Evolutionary conservation across 2,329 filamentous ascomycete species (phyloP).

Genomic region (Alternaria sp.): DNA sequence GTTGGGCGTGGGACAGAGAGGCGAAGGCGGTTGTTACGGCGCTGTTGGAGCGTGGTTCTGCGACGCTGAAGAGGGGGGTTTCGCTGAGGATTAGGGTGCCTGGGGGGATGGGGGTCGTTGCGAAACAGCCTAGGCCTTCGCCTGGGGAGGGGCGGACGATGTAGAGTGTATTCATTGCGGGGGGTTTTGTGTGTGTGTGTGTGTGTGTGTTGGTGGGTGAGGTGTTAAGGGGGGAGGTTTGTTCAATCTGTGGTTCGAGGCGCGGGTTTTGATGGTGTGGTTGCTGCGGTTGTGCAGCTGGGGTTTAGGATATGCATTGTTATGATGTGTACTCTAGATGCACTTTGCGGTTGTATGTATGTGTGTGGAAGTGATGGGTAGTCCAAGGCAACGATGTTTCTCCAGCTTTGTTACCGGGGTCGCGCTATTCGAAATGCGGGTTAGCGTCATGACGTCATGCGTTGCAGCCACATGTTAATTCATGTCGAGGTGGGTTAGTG

Average conservation of each 20-base stretch:
- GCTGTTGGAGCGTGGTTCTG: constrained; percentile 34
- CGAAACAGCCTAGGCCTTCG: constrained; percentile 52
- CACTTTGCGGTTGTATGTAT: neutral
- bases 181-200: too few relatives aligned
- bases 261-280: neutral
- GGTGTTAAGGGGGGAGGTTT: too few relatives aligned
- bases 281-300: neutral
- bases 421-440: neutral
- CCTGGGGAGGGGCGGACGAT: constrained; percentile 35
- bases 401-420: constrained; percentile 2
- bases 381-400: constrained; percentile 6
- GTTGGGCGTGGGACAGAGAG: constrained; percentile 10
- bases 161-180: constrained; percentile 22
- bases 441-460: constrained; percentile 4
- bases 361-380: neutral
- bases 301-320: neutral
- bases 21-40: constrained; percentile 26
- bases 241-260: neutral
- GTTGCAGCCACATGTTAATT: neutral
- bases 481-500: neutral
- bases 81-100: constrained; percentile 52
- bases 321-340: neutral
- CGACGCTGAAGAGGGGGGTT: constrained; percentile 44
- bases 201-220: too few relatives aligned
- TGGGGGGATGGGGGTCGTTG: constrained; percentile 35